Evolutionary conservation across 192 early-diverging fungal genomes (phyloP).

Genomic region (Dissophora globulifera): DNA sequence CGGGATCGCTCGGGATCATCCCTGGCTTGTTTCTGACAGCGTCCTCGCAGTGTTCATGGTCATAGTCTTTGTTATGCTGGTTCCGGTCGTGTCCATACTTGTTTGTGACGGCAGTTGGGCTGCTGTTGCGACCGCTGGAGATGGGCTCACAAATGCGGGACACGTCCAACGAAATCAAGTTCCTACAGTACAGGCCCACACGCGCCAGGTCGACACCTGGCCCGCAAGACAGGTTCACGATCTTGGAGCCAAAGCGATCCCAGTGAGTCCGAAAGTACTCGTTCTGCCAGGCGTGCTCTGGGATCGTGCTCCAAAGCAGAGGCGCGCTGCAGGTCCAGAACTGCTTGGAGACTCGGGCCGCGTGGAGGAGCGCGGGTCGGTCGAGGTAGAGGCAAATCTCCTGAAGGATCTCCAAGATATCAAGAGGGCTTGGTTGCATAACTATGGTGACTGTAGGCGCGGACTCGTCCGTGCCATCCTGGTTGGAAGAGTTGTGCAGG

Average conservation of each 20-base stretch:
- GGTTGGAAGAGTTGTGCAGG: background rate
- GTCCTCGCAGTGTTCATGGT: background rate
- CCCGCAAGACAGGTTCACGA: constrained; percentile 15
- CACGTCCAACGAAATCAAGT: constrained; percentile 29
- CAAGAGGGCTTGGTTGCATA: background rate
- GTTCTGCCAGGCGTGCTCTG: constrained; percentile 26
- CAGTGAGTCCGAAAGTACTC: constrained; percentile 17
- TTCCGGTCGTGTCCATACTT: background rate
- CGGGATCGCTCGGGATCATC: background rate
- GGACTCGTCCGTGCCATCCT: background rate
- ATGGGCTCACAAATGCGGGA: constrained; percentile 2
- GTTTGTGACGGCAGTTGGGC: too few relatives aligned
- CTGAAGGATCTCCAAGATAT: constrained; percentile 27
- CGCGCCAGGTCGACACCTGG: constrained; percentile 6
- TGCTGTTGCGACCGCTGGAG: background rate
- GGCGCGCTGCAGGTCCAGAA: constrained; percentile 22
- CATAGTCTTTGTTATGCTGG: background rate
- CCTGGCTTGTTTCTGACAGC: background rate
- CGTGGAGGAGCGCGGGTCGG: constrained; percentile 11
- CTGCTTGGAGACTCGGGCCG: constrained; percentile 21
- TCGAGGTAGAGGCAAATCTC: constrained; percentile 36
- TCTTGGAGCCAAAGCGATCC: constrained; percentile 6
- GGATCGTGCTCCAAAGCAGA: constrained; percentile 26
- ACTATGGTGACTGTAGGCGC: too few relatives aligned
- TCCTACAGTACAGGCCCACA: constrained; percentile 12